Base-by-base conservation (phyloP, 2,329 filamentous ascomycete genomes). In the Colletotrichum phormii region DNA sequence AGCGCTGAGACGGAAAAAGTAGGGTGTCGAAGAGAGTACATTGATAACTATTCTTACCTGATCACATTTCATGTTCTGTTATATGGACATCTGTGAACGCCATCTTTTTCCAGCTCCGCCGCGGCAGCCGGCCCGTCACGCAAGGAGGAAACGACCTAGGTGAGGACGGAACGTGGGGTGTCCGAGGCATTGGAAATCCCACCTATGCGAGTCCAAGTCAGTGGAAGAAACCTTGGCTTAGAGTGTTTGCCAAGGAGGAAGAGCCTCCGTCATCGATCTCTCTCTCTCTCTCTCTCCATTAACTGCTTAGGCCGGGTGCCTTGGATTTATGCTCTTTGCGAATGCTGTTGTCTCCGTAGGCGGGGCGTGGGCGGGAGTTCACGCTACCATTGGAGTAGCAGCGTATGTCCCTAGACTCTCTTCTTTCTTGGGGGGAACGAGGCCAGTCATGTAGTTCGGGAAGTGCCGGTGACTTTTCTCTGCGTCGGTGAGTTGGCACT, bases 21-120 rank as follows among this genome's bases (percentile, higher is more conserved):
- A 12, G 15, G 26, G 29, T 49, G 46, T 65, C 67, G 12, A 33
- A 59, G 29, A 64, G 70, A 70, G 59, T 13, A 73, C 33, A 29
- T 42, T 15, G 22, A 49, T 22, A 55, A 65, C 35, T 24, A 37
- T 5, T 29, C 18, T n/a, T 31, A n/a, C 11, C n/a, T 49, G 9
- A 18, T 65, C 42, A 54, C 42, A 33, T 46, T 33, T 59, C 58
- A 51, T 9, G 18, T 49, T 49, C 18, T 18, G 9, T 33, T 49
- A 11, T 6, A 11, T 22, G 15, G 18, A 24, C 5, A 8, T n/a
- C n/a, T 31, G n/a, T n/a, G 5, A 11, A 42, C 37, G 18, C 24
- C 26, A 8, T 12, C 53, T 53, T 37, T 65, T 31, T 11, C 15
- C 15, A 58, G 37, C 6, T n/a, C n/a, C n/a, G n/a, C n/a, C 15